Conservation (phyloP, 805 yeast species). For the Metahyphopichia silvanorum region DNA sequence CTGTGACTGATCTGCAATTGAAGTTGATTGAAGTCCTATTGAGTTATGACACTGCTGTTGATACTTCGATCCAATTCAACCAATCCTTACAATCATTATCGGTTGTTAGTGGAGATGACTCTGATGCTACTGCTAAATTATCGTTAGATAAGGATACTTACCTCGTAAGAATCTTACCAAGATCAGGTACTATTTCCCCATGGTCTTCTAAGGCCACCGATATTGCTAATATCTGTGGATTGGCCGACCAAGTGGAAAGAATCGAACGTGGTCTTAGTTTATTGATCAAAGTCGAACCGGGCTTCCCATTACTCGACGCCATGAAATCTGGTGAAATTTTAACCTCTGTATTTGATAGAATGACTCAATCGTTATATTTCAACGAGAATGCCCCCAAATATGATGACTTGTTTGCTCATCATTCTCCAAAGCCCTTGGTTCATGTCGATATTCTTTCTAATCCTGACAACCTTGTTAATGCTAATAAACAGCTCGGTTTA, state of each 20-base stretch:
- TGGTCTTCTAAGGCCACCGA: slow-evolving; percentile 99
- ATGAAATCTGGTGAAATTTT: slow-evolving; percentile 52
- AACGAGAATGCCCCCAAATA: slow-evolving; percentile 59
- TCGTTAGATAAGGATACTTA: slow-evolving; percentile 42
- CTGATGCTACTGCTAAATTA: slow-evolving; percentile 6
- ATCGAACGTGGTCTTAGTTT: slow-evolving; percentile 89
- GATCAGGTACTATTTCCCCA: slow-evolving; percentile 96
- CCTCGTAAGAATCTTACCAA: slow-evolving; percentile 77
- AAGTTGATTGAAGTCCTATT: slow-evolving; percentile 58
- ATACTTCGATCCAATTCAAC: slow-evolving; percentile 45
- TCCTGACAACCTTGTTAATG: slow-evolving; percentile 60
- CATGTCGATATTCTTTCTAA: slow-evolving; percentile 60
- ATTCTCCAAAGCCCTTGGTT: slow-evolving; percentile 79
- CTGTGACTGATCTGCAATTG: slow-evolving; percentile 37
- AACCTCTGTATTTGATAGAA: slow-evolving; percentile 81
- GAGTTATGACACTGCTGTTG: slow-evolving; percentile 70
- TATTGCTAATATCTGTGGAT: slow-evolving; percentile 85
- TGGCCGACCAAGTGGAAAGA: slow-evolving; percentile 66
- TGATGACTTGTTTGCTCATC: slow-evolving; percentile 73
- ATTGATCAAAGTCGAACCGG: slow-evolving; percentile 65
- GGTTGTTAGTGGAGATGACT: slow-evolving; percentile 22
- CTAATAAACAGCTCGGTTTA: slow-evolving; percentile 81
- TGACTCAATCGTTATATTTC: slow-evolving; percentile 76
- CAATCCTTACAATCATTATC: slow-evolving; percentile 34
- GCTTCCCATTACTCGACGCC: slow-evolving; percentile 60